Conservation (phyloP, 805 yeast genomes). For the Yarrowia sp. region DNA sequence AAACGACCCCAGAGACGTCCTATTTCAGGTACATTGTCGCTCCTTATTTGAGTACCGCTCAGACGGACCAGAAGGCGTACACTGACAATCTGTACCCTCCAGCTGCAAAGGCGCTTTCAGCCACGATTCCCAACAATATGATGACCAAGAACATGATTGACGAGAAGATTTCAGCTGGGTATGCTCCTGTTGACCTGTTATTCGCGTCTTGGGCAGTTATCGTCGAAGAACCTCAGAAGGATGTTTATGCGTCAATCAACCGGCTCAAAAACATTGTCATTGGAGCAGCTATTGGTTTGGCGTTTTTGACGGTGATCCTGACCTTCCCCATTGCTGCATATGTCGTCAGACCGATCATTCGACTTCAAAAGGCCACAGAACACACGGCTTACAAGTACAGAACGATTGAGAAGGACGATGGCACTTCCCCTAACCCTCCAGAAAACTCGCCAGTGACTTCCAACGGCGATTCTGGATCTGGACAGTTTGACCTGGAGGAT, state of each 20-base stretch:
- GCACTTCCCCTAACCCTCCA: background rate
- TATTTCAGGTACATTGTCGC: conserved; percentile 42
- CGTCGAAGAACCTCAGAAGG: conserved; percentile 66
- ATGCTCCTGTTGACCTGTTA: conserved; percentile 55
- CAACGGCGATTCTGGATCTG: background rate
- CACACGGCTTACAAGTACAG: conserved; percentile 54
- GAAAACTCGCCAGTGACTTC: conserved; percentile 4
- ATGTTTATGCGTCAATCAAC: conserved; percentile 68
- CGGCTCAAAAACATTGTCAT: conserved; percentile 70
- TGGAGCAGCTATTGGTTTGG: conserved; percentile 80
- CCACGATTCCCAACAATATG: conserved; percentile 4
- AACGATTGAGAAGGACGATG: conserved; percentile 37
- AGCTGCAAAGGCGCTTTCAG: conserved; percentile 49
- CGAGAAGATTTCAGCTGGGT: conserved; percentile 63
- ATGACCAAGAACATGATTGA: conserved; percentile 48
- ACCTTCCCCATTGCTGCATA: conserved; percentile 85
- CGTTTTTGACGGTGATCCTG: conserved; percentile 72
- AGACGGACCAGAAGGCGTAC: conserved; percentile 40
- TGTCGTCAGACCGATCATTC: conserved; percentile 82
- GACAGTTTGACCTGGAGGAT: background rate
- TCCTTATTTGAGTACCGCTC: conserved; percentile 49
- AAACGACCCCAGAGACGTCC: background rate
- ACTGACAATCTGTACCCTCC: conserved; percentile 47
- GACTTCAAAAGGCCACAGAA: conserved; percentile 83
- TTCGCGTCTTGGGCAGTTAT: conserved; percentile 73